phyloP scores from a whole-genome alignment of 2,329 filamentous ascomycete genomes.

The Lojkania enalia region DNA sequence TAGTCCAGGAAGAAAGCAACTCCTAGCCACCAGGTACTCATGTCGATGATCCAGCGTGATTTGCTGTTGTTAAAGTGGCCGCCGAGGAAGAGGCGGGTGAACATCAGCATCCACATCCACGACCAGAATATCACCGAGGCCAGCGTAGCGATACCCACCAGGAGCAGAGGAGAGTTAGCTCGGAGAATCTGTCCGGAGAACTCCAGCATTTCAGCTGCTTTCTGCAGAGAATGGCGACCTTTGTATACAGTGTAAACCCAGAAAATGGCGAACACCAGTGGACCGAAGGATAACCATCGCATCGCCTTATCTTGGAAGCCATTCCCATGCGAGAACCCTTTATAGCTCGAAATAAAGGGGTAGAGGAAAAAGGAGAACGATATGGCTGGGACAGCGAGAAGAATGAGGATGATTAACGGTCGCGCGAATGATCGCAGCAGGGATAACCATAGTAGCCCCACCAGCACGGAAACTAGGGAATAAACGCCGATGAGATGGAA shows the following conservation, averaged over 20 bases:
- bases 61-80: conserved; percentile 71
- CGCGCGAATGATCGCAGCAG: conserved; percentile 85
- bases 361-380: conserved; percentile 90
- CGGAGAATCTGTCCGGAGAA: conserved; percentile 87
- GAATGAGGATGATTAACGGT: conserved; percentile 76
- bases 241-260: conserved; percentile 86
- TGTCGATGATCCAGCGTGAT: conserved; percentile 75
- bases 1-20: conserved; percentile 91
- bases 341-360: conserved; percentile 86
- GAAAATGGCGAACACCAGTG: conserved; percentile 69
- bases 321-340: conserved; percentile 71
- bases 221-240: conserved; percentile 77
- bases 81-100: conserved; percentile 91
- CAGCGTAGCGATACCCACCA: conserved; percentile 80
- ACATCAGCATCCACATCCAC: conserved; percentile 97
- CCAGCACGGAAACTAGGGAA: conserved; percentile 84
- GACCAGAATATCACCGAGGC: conserved; percentile 81
- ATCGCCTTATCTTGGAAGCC: conserved; percentile 86
- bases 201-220: conserved; percentile 85
- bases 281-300: conserved; percentile 82
- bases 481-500: conserved; percentile 90
- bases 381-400: conserved; percentile 83
- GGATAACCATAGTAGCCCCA: conserved; percentile 89
- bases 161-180: conserved; percentile 78
- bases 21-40: conserved; percentile 94